Percentiles rank a stretch among this genome's conserved stretches.
Conservation (phyloP, 306 rosid genomes). For the Corylus avellana region DNA sequence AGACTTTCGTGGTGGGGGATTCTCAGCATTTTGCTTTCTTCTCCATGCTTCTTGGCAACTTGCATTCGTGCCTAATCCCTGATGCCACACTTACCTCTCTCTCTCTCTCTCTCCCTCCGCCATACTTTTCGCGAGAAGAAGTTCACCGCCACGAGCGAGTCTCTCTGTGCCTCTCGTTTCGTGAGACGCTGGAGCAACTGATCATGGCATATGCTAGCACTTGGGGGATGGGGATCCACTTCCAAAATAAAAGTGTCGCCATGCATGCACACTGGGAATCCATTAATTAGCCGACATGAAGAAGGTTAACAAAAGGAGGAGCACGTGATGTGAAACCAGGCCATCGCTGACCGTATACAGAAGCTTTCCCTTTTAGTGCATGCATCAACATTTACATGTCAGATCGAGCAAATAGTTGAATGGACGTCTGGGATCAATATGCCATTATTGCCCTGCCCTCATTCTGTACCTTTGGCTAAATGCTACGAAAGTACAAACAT, state of each 20-base stretch:
- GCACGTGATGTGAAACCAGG: neutral
- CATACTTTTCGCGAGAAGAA: neutral
- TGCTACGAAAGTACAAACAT: too few species aligned
- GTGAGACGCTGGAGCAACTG: neutral
- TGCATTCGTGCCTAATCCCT: conserved; percentile 23
- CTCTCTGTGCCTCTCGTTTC: neutral
- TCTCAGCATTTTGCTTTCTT: conserved; percentile 3
- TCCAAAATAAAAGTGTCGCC: neutral
- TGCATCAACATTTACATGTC: neutral
- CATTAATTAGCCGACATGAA: neutral
- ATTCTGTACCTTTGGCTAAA: too few species aligned
- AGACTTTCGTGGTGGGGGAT: conserved; percentile 29
- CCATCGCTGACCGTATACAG: neutral
- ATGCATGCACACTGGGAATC: neutral
- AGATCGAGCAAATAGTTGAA: neutral
- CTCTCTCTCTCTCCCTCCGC: neutral
- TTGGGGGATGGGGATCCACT: neutral
- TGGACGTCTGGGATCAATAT: neutral
- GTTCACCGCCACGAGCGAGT: neutral
- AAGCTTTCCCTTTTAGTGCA: neutral
- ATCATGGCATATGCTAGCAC: neutral
- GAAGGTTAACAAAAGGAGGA: neutral
- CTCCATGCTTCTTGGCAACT: conserved; percentile 46
- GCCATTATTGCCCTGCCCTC: neutral
- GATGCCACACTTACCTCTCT: neutral